Evolutionary conservation across 2,329 filamentous ascomycete genomes (phyloP).

Genomic region (Aspergillus brasiliensis): DNA sequence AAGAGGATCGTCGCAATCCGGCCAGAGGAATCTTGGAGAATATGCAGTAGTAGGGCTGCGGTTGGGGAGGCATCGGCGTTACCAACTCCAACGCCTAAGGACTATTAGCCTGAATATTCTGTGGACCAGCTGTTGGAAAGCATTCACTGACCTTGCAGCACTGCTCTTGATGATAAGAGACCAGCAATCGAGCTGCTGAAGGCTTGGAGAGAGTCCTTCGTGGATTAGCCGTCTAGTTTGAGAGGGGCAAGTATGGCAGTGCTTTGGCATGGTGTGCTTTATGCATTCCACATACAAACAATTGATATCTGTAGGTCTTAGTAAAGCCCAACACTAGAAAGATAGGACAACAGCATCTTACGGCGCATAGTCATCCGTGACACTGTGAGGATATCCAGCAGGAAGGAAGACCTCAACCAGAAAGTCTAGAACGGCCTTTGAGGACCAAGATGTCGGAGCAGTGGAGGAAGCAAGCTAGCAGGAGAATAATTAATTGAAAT

Average conservation of each 20-base stretch:
- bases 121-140: background rate
- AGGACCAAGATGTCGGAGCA: slow-evolving; percentile 26
- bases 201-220: slow-evolving; percentile 45
- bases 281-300: slow-evolving; percentile 56
- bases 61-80: slow-evolving; percentile 78
- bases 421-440: slow-evolving; percentile 34
- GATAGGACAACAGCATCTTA: slow-evolving; percentile 39
- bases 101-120: slow-evolving; percentile 1
- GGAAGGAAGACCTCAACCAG: slow-evolving; percentile 77
- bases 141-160: slow-evolving; percentile 64
- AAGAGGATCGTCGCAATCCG: slow-evolving; percentile 84
- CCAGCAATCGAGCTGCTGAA: slow-evolving; percentile 47
- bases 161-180: slow-evolving; percentile 76
- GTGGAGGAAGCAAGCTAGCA: slow-evolving; percentile 20
- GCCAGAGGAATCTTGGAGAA: slow-evolving; percentile 79
- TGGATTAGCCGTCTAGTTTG: background rate
- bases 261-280: background rate
- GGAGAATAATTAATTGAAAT: background rate
- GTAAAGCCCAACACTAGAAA: slow-evolving; percentile 15
- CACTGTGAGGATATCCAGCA: slow-evolving; percentile 83
- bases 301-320: slow-evolving; percentile 59
- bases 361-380: slow-evolving; percentile 79
- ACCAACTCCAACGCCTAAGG: slow-evolving; percentile 75
- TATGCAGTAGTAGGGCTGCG: slow-evolving; percentile 76
- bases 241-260: background rate